Percentiles rank a stretch among this genome's conserved stretches.
phyloP scores from a whole-genome alignment of 495 filamentous ascomycete species.

The Cetradonia linearis region DNA sequence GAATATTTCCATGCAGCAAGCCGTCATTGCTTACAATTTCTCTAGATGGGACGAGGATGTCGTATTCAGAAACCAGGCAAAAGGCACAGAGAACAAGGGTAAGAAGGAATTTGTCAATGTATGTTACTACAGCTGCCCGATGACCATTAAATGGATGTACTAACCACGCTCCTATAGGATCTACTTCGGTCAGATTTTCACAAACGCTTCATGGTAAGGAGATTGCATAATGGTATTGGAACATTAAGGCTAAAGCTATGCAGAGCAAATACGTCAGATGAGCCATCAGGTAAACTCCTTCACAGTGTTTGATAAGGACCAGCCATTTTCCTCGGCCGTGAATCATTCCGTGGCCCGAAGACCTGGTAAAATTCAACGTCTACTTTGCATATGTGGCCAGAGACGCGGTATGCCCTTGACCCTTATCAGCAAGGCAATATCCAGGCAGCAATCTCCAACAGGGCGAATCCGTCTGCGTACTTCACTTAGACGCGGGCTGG shows the following conservation, averaged over 20 bases:
- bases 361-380: not conserved
- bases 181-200: slow-evolving; percentile 92
- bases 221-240: not conserved
- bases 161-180: slow-evolving; percentile 47
- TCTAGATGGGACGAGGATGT: slow-evolving; percentile 94
- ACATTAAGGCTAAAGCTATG: slow-evolving; percentile 28
- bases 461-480: not conserved
- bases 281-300: not conserved
- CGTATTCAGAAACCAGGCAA: slow-evolving; percentile 98
- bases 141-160: not conserved
- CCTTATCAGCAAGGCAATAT: not conserved
- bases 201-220: slow-evolving; percentile 85
- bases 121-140: slow-evolving; percentile 26
- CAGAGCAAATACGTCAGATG: slow-evolving; percentile 63
- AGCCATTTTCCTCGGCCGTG: not conserved
- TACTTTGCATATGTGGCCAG: not conserved
- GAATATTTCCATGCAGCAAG: not conserved
- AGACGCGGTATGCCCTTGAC: not conserved
- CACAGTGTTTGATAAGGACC: not conserved
- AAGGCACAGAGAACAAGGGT: slow-evolving; percentile 81
- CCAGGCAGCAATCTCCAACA: not conserved
- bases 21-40: slow-evolving; percentile 30
- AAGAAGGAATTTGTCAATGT: slow-evolving; percentile 97
- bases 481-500: not conserved
- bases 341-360: not conserved